A percentile compares a stretch with the other conserved stretches of the same genome.
Conservation (phyloP, 345 rosid species). For the Camelina neglecta region DNA sequence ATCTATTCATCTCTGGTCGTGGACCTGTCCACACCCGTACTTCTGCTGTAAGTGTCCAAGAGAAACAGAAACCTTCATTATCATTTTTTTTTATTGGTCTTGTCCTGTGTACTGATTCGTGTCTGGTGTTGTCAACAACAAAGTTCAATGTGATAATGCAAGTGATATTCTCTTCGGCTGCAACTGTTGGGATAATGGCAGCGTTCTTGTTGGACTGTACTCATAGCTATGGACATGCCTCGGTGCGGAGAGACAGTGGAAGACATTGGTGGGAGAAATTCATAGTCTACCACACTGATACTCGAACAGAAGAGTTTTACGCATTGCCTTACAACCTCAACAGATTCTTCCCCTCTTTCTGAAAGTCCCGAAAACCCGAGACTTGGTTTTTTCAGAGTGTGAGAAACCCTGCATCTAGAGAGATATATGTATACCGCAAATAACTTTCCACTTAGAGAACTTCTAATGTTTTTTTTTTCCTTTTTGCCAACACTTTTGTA, state of each 20-base stretch:
- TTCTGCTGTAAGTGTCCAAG: slow-evolving; percentile 57
- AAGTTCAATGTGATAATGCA: slow-evolving; percentile 89
- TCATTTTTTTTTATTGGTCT: not conserved
- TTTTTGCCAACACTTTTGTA: slow-evolving; percentile 35
- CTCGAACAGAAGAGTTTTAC: slow-evolving; percentile 74
- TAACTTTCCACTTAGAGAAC: slow-evolving; percentile 15
- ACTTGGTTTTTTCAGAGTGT: slow-evolving; percentile 2
- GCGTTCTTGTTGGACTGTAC: slow-evolving; percentile 71
- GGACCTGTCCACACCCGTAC: slow-evolving; percentile 74
- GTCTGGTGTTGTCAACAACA: not conserved
- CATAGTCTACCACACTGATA: slow-evolving; percentile 55
- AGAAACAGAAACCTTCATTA: not conserved
- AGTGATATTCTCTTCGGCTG: slow-evolving; percentile 89
- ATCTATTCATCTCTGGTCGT: slow-evolving; percentile 58
- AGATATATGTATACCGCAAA: slow-evolving; percentile 20
- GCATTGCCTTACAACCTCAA: slow-evolving; percentile 74
- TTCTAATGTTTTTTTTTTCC: slow-evolving; percentile 9
- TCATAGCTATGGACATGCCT: slow-evolving; percentile 56
- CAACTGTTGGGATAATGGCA: slow-evolving; percentile 66
- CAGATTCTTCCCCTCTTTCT: slow-evolving; percentile 88
- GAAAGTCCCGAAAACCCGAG: not conserved
- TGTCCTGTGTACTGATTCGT: slow-evolving; percentile 22
- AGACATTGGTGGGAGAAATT: slow-evolving; percentile 94
- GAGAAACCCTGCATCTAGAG: slow-evolving; percentile 17
- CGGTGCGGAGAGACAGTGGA: slow-evolving; percentile 73